A percentile compares a stretch with the other conserved stretches of the same genome.
Conservation (phyloP, 202 grass and related monocot genomes). For the Musa balbisiana region DNA sequence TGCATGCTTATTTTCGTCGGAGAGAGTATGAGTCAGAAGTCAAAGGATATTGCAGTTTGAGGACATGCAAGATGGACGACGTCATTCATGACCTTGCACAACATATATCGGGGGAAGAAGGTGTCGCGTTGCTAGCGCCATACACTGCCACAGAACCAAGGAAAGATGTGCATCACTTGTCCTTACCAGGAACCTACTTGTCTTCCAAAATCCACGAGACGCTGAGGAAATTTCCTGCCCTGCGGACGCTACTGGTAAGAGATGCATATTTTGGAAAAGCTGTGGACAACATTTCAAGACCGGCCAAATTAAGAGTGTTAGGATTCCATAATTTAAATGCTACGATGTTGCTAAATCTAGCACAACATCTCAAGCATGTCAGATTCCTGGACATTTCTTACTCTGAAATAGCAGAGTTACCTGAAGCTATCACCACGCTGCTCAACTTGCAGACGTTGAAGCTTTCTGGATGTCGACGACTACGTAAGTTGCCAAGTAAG, state of each 20-base stretch:
- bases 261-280: background rate
- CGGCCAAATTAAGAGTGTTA: constrained; percentile 3
- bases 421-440: constrained; percentile 7
- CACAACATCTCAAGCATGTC: constrained; percentile 18
- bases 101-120: constrained; percentile 2
- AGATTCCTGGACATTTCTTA: constrained; percentile 28
- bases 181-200: background rate
- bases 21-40: background rate
- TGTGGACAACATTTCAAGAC: background rate
- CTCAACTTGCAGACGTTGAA: constrained; percentile 26
- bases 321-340: constrained; percentile 1
- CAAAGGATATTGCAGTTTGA: background rate
- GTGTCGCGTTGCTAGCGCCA: constrained; percentile 6
- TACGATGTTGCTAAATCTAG: background rate
- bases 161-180: constrained; percentile 1
- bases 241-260: background rate
- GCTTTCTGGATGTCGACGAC: background rate
- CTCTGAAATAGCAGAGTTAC: background rate
- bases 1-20: constrained; percentile 32
- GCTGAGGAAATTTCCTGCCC: background rate
- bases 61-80: constrained; percentile 36
- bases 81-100: constrained; percentile 38
- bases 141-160: background rate
- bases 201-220: background rate
- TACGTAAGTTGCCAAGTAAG: constrained; percentile 21